Evolutionary conservation across 2,329 filamentous ascomycete genomes (phyloP).

Genomic region (Claviceps humidiphila): DNA sequence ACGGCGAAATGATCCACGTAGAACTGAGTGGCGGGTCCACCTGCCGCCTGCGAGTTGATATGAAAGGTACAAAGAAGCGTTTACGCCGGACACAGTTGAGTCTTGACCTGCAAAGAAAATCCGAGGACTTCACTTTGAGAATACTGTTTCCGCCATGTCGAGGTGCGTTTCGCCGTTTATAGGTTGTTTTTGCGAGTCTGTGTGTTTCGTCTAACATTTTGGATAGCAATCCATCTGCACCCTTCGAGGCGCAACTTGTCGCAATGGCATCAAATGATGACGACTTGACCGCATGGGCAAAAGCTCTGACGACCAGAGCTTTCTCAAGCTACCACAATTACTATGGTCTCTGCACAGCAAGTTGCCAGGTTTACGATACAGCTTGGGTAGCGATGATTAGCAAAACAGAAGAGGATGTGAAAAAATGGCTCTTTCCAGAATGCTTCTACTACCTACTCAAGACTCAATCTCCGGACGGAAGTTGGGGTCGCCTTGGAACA

Average conservation of each 20-base stretch:
- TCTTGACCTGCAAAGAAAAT: no score
- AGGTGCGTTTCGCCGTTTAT: no score
- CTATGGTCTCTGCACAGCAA: neutral
- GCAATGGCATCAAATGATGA: neutral
- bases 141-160: no score
- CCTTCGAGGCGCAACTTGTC: neutral
- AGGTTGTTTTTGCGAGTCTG: no score
- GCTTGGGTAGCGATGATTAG: constrained; percentile 9
- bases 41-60: no score
- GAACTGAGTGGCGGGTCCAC: no score
- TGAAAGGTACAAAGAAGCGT: no score
- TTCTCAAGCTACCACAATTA: neutral
- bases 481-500: constrained; percentile 1
- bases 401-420: neutral
- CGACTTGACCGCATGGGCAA: neutral
- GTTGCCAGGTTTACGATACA: constrained; percentile 7
- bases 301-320: neutral
- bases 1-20: no score
- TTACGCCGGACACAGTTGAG: no score
- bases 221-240: neutral
- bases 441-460: constrained; percentile 7
- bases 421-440: constrained; percentile 9
- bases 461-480: constrained; percentile 4
- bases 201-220: no score
- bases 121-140: no score